Percentiles rank a stretch among this genome's conserved stretches.
These are phyloP conservation scores for Candida berthetii DNA, from an alignment of 805 yeast species.

Conservation along the genomic window DNA sequence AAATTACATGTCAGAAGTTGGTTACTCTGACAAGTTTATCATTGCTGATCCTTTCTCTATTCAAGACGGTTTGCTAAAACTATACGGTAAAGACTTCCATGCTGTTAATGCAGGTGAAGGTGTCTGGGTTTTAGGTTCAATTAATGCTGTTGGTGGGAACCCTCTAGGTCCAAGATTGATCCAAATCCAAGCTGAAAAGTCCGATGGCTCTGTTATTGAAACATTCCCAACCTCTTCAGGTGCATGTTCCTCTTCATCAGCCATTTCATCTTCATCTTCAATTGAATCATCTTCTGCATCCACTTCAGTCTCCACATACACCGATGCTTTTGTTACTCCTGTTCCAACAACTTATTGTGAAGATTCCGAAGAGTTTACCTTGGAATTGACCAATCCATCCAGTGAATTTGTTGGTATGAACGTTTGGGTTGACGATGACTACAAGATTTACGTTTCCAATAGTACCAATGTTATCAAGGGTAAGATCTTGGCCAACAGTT, in stretches of 20 bases:
- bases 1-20: conserved; percentile 8
- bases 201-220: not conserved
- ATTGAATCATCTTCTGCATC: not conserved
- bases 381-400: conserved; percentile 7
- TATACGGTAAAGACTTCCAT: conserved; percentile 12
- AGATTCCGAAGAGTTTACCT: conserved; percentile 5
- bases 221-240: not conserved
- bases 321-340: not conserved
- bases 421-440: conserved; percentile 11
- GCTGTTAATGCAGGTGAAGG: conserved; percentile 14
- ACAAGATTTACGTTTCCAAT: conserved; percentile 5
- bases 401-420: conserved; percentile 15
- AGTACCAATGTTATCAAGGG: conserved; percentile 1
- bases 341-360: too few species aligned
- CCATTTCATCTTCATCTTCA: not conserved
- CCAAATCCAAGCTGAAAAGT: not conserved
- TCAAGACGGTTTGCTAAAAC: conserved; percentile 9
- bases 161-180: not conserved
- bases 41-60: conserved; percentile 10
- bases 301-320: not conserved
- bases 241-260: not conserved
- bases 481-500: conserved; percentile 3
- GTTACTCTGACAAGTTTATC: conserved; percentile 3
- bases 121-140: conserved; percentile 10
- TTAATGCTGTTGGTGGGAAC: conserved; percentile 6